These are phyloP conservation scores for Aegilops umbellulata DNA, from an alignment of 176 grass and related monocot species.

Conservation along the genomic window DNA sequence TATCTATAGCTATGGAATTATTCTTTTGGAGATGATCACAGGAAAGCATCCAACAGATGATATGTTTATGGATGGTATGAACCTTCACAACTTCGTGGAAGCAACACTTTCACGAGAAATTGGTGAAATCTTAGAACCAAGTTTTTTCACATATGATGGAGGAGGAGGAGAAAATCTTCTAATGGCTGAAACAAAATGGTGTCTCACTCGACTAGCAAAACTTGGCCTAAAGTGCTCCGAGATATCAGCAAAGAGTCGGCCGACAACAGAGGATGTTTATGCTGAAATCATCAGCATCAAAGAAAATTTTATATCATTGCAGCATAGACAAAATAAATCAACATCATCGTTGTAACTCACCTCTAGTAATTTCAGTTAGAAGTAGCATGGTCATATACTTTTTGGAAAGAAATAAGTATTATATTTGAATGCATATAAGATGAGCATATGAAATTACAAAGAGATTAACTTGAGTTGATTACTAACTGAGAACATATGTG, in stretches of 20 bases:
- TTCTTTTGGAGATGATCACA: neutral
- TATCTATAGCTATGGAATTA: neutral
- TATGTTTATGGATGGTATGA: neutral
- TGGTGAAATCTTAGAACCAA: neutral
- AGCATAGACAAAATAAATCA: neutral
- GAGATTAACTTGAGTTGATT: neutral
- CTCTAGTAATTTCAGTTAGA: neutral
- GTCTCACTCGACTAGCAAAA: neutral
- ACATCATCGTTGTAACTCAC: neutral
- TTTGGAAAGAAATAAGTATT: neutral
- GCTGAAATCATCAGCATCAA: neutral
- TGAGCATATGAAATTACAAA: neutral
- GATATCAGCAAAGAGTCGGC: neutral
- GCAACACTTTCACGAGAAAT: neutral
- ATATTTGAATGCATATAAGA: neutral
- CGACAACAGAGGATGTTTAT: slow-evolving; percentile 4
- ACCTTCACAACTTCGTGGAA: neutral
- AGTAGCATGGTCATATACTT: neutral
- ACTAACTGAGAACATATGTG: neutral
- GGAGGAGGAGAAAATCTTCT: neutral
- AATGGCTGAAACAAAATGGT: neutral
- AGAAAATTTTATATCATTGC: neutral
- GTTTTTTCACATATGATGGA: neutral
- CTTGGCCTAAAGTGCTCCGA: slow-evolving; percentile 18
- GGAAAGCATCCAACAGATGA: neutral